Conservation (phyloP, 2,329 filamentous ascomycete genomes). For the Venturia aucupariae region DNA sequence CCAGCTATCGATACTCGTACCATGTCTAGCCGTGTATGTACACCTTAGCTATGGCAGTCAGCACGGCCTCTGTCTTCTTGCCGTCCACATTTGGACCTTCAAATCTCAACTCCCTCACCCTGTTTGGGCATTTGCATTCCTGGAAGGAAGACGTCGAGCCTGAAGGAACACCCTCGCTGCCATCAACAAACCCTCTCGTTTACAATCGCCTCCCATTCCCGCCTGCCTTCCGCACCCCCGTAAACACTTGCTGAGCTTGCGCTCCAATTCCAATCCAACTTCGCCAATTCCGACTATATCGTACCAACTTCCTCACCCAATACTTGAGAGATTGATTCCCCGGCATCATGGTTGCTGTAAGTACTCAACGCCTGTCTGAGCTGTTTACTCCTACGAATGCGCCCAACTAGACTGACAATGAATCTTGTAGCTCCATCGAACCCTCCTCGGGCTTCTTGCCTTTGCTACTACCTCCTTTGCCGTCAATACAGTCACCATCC, state of each 20-base stretch:
- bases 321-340: background rate
- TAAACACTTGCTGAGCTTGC: background rate
- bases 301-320: background rate
- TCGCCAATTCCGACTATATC: background rate
- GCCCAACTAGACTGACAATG: background rate
- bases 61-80: background rate
- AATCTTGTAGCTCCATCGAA: background rate
- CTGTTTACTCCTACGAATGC: background rate
- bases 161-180: background rate
- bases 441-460: slow-evolving; percentile 26
- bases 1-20: background rate
- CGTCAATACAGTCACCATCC: slow-evolving; percentile 47
- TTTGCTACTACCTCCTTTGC: slow-evolving; percentile 39
- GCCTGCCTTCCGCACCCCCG: background rate
- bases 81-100: background rate
- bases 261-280: background rate
- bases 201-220: background rate
- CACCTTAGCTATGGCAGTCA: background rate
- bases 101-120: background rate
- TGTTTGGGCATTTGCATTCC: background rate
- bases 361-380: background rate
- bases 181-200: background rate
- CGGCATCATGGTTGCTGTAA: background rate
- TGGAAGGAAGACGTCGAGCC: background rate
- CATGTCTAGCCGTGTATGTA: background rate